These are phyloP conservation scores for Pseudonectria foliicola DNA, from an alignment of 2,329 filamentous ascomycete species.

Conservation along the genomic window DNA sequence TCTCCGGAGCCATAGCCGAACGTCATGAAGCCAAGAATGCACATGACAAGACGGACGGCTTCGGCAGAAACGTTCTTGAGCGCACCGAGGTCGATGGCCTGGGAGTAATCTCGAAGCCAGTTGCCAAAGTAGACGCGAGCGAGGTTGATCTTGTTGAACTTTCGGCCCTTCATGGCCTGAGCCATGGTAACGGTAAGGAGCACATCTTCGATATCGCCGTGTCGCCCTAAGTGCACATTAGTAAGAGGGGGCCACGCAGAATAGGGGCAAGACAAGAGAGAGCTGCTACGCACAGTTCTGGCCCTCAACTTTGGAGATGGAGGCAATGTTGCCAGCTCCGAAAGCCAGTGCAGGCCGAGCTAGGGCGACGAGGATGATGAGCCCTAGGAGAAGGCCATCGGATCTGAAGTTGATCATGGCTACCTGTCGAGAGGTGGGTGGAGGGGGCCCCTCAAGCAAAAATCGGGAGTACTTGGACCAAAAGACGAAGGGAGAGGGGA, in stretches of 20 bases:
- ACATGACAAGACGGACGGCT: constrained; percentile 82
- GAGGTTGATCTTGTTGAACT: constrained; percentile 82
- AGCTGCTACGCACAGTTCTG: constrained; percentile 58
- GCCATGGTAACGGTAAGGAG: constrained; percentile 64
- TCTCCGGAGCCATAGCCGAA: constrained; percentile 80
- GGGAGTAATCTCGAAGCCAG: constrained; percentile 89
- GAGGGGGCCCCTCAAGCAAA: constrained; percentile 1
- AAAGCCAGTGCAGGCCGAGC: constrained; percentile 67
- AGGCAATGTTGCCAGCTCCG: constrained; percentile 82
- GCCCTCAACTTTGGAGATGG: constrained; percentile 72
- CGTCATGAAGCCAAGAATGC: constrained; percentile 82
- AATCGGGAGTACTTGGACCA: not conserved
- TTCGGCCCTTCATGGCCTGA: constrained; percentile 54
- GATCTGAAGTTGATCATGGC: constrained; percentile 43
- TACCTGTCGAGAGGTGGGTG: constrained; percentile 12
- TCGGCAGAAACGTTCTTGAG: constrained; percentile 86
- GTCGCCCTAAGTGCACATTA: constrained; percentile 50
- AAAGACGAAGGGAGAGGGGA: too few relatives aligned
- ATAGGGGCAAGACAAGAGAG: not conserved
- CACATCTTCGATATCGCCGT: constrained; percentile 90
- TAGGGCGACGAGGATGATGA: constrained; percentile 58
- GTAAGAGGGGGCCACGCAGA: constrained; percentile 5
- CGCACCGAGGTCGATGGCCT: constrained; percentile 88
- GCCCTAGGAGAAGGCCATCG: constrained; percentile 44
- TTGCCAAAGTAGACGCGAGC: constrained; percentile 94